These are phyloP conservation scores for Alternaria triticina DNA, from an alignment of 2,329 filamentous ascomycete species.

Conservation along the genomic window DNA sequence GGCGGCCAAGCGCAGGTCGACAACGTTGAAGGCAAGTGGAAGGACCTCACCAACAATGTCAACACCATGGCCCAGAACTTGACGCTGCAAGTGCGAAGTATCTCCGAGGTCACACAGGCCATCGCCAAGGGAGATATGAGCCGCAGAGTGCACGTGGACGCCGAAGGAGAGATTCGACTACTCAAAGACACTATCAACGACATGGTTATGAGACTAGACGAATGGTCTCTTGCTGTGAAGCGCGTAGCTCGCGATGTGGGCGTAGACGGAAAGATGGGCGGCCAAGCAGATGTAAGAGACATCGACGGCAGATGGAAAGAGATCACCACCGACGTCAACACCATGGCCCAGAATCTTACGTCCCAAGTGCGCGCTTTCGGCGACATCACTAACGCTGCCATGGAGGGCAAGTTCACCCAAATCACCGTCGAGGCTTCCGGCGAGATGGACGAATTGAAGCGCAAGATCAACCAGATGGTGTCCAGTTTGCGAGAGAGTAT, in stretches of 20 bases:
- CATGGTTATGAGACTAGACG: conserved; percentile 95
- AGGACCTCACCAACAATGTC: conserved; percentile 70
- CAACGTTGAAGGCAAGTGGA: conserved; percentile 71
- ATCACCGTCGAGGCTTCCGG: conserved; percentile 96
- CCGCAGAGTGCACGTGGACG: conserved; percentile 93
- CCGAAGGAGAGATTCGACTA: conserved; percentile 91
- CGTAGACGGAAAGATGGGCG: conserved; percentile 98
- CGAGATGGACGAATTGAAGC: conserved; percentile 98
- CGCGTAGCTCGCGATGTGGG: conserved; percentile 95
- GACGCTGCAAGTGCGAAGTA: conserved; percentile 78
- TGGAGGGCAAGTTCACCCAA: conserved; percentile 96
- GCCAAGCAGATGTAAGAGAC: conserved; percentile 91
- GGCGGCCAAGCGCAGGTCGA: conserved; percentile 69
- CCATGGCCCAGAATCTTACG: conserved; percentile 82
- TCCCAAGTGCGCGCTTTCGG: conserved; percentile 98
- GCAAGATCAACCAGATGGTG: conserved; percentile 99
- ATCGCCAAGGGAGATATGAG: conserved; percentile 96
- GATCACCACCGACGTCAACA: conserved; percentile 96
- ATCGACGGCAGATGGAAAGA: conserved; percentile 97
- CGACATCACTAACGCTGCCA: conserved; percentile 97
- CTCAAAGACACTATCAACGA: conserved; percentile 98
- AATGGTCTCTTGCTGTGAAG: conserved; percentile 96
- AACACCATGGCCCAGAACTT: conserved; percentile 72
- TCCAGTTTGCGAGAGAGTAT: conserved; percentile 95
- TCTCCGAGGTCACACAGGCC: conserved; percentile 91